A percentile compares a stretch with the other conserved stretches of the same genome.
Conservation (phyloP, 2,329 filamentous ascomycete genomes). For the Sodiomyces alkalinus region DNA sequence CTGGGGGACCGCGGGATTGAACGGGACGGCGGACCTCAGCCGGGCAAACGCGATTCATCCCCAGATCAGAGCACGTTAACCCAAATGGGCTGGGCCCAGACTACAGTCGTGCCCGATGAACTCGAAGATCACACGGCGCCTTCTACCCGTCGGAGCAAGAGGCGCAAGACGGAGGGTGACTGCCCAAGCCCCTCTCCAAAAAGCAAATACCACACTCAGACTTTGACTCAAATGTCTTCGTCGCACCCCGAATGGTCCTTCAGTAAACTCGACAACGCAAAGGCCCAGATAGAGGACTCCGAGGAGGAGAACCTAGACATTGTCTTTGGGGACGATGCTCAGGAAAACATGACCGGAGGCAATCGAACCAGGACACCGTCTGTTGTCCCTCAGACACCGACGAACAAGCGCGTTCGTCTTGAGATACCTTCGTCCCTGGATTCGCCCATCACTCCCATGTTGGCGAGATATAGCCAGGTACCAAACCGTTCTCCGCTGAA, state of each 20-base stretch:
- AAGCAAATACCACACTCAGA: slow-evolving; percentile 22
- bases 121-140: slow-evolving; percentile 9
- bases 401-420: slow-evolving; percentile 13
- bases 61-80: slow-evolving; percentile 24
- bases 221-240: slow-evolving; percentile 25
- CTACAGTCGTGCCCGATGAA: slow-evolving; percentile 10
- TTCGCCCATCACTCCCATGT: slow-evolving; percentile 24
- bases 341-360: slow-evolving; percentile 14
- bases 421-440: slow-evolving; percentile 31
- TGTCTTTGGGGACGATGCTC: slow-evolving; percentile 2
- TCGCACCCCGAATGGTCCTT: slow-evolving; percentile 1
- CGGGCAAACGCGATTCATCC: no score
- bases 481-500: slow-evolving; percentile 21
- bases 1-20: no score
- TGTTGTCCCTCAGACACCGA: slow-evolving; percentile 27
- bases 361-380: slow-evolving; percentile 9
- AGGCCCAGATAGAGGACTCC: slow-evolving; percentile 18
- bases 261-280: slow-evolving; percentile 3
- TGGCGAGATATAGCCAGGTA: slow-evolving; percentile 22
- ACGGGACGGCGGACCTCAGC: no score
- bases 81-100: slow-evolving; percentile 23
- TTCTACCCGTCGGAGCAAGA: slow-evolving; percentile 2
- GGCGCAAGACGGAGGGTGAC: slow-evolving; percentile 17
- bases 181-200: slow-evolving; percentile 11
- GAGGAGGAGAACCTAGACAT: slow-evolving; percentile 17